Evolutionary conservation across 306 rosid species (phyloP).

Genomic region (Abrus precatorius): DNA sequence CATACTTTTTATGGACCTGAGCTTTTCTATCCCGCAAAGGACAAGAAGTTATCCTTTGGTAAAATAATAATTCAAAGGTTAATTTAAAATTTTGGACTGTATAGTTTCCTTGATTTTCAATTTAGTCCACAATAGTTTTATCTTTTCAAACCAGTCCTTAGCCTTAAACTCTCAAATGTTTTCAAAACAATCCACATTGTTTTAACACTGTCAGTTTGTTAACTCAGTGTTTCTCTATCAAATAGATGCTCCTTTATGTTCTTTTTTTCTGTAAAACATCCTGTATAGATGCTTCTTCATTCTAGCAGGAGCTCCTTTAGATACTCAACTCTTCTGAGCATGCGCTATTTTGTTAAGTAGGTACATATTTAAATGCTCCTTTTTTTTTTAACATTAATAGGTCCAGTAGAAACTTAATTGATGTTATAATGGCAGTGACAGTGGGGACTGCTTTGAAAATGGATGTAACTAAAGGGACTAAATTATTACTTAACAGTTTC

Average conservation of each 20-base stretch:
- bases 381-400: not conserved
- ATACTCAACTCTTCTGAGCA: not conserved
- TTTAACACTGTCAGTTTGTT: not conserved
- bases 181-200: not conserved
- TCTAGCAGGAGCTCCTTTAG: not conserved
- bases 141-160: conserved; percentile 4
- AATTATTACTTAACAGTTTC: not conserved
- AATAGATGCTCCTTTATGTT: not conserved
- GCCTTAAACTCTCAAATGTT: not conserved
- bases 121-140: not conserved
- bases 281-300: not conserved
- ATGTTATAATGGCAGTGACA: not conserved
- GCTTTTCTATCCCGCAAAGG: not conserved
- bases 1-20: not conserved
- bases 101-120: not conserved
- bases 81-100: not conserved
- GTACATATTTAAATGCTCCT: conserved; percentile 1
- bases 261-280: not conserved
- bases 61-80: conserved; percentile 7
- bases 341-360: not conserved
- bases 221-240: not conserved
- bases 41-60: not conserved
- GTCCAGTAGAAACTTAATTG: conserved; percentile 1
- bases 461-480: not conserved
- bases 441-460: not conserved